These are phyloP conservation scores for Pontederia paniculata DNA, from an alignment of 176 grass and related monocot species.

Conservation along the genomic window DNA sequence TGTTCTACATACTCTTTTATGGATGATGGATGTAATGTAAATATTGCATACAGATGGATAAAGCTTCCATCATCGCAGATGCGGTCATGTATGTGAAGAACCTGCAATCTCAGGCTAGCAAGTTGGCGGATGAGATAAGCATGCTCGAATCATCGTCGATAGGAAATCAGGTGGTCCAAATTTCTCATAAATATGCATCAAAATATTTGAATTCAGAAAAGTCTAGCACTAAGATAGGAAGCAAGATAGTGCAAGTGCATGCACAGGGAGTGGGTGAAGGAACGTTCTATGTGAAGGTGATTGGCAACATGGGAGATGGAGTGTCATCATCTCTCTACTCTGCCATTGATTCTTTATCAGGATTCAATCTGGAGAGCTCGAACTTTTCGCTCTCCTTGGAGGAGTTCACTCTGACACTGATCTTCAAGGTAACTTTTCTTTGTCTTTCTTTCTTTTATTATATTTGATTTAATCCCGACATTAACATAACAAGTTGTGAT, in stretches of 20 bases:
- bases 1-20: background rate
- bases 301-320: conserved; percentile 37
- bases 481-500: background rate
- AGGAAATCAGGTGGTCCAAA: conserved; percentile 7
- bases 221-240: conserved; percentile 2
- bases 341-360: conserved; percentile 43
- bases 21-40: background rate
- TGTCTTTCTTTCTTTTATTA: background rate
- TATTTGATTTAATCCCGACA: background rate
- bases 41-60: conserved; percentile 62
- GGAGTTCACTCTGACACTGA: conserved; percentile 37
- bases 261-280: conserved; percentile 34
- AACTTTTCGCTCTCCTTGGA: conserved; percentile 32
- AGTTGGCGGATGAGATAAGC: conserved; percentile 49
- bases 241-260: conserved; percentile 29
- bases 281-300: conserved; percentile 48
- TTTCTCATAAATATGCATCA: background rate
- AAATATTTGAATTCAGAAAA: background rate
- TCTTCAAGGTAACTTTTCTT: conserved; percentile 34
- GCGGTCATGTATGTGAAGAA: conserved; percentile 60
- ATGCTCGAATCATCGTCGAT: conserved; percentile 36
- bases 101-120: conserved; percentile 50
- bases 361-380: conserved; percentile 52
- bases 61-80: conserved; percentile 88
- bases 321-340: conserved; percentile 43